Evolutionary conservation across 495 filamentous ascomycete species (phyloP).

Genomic region (Aspergillus baeticus): DNA sequence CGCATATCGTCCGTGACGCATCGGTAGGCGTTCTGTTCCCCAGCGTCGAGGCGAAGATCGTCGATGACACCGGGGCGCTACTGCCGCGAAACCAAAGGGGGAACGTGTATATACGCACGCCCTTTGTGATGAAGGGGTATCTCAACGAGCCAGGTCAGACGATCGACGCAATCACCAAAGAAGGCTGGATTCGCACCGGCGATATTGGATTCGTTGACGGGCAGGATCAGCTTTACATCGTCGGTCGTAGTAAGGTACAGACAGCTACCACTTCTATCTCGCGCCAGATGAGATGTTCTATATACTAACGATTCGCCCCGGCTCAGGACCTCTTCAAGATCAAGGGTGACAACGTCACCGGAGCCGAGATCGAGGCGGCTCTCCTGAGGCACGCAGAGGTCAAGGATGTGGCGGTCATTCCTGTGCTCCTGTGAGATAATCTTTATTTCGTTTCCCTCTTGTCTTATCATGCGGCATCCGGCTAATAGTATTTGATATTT

Average conservation of each 20-base stretch:
- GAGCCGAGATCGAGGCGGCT: background rate
- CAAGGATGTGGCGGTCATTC: background rate
- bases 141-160: constrained; percentile 69
- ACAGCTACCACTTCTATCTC: background rate
- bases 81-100: constrained; percentile 47
- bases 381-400: background rate
- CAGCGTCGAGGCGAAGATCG: constrained; percentile 63
- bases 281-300: background rate
- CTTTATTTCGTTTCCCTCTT: too few species aligned
- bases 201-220: constrained; percentile 65
- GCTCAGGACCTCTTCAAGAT: constrained; percentile 1
- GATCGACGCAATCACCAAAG: constrained; percentile 51
- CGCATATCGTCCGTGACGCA: constrained; percentile 22
- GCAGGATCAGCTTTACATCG: constrained; percentile 65
- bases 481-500: too few species aligned
- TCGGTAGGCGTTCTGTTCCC: constrained; percentile 66
- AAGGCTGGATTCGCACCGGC: constrained; percentile 74
- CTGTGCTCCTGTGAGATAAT: background rate
- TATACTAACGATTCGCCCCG: too few species aligned
- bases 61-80: constrained; percentile 40
- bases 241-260: constrained; percentile 71
- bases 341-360: background rate
- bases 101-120: constrained; percentile 65
- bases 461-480: too few species aligned
- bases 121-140: constrained; percentile 70